Conservation (phyloP, 148 eudicot species). For the Pouteria glomerata region DNA sequence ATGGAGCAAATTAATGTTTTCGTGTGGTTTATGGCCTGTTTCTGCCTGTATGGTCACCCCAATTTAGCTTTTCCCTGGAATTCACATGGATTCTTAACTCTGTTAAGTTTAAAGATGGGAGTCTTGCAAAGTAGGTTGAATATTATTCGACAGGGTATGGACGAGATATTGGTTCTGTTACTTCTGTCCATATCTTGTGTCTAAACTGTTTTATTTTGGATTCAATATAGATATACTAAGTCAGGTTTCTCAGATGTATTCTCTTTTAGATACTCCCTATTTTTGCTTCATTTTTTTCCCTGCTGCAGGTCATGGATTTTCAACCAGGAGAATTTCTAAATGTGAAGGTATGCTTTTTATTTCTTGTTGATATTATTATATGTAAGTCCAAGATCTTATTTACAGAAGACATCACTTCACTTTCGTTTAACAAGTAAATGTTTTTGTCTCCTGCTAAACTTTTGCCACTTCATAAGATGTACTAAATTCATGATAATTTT, state of each 20-base stretch:
- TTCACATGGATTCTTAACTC: background rate
- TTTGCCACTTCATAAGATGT: background rate
- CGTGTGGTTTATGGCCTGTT: background rate
- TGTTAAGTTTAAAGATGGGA: background rate
- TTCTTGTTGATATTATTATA: background rate
- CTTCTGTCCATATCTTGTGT: background rate
- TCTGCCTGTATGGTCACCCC: background rate
- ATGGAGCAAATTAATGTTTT: background rate
- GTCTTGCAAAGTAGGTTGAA: background rate
- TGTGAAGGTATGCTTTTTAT: constrained; percentile 59
- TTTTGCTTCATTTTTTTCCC: background rate
- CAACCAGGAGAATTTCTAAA: constrained; percentile 98
- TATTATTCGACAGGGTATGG: background rate
- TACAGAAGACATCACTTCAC: background rate
- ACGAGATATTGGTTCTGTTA: background rate
- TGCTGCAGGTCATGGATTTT: constrained; percentile 91
- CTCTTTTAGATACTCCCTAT: background rate
- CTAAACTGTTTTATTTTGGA: background rate
- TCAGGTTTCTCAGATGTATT: constrained; percentile 7
- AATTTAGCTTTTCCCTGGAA: background rate
- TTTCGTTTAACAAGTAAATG: background rate
- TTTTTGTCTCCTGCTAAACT: background rate
- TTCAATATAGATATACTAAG: constrained; percentile 1
- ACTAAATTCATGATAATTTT: constrained; percentile 1
- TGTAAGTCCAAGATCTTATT: background rate